Conservation (phyloP, 148 eudicot genomes). For the Simmondsia chinensis region DNA sequence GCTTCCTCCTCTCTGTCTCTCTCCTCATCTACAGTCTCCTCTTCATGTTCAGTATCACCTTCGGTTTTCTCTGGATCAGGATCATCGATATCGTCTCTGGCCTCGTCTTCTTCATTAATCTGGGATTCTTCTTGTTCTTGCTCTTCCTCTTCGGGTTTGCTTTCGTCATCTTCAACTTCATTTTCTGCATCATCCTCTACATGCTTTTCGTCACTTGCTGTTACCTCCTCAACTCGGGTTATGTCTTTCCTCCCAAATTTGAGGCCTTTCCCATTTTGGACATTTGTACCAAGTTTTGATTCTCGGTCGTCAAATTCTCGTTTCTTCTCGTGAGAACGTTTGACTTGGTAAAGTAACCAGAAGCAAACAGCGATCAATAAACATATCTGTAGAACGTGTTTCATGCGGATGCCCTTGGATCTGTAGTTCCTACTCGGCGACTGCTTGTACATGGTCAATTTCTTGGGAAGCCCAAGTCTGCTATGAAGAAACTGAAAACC, state of each 20-base stretch:
- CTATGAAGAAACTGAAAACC: too few species aligned
- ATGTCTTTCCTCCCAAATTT: conserved; percentile 71
- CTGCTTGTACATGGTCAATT: conserved; percentile 53
- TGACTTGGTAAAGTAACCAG: conserved; percentile 91
- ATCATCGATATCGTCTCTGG: conserved; percentile 45
- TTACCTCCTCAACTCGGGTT: conserved; percentile 21
- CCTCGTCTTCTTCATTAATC: conserved; percentile 28
- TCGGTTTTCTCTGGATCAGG: conserved; percentile 25
- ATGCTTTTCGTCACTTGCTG: conserved; percentile 22
- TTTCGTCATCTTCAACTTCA: conserved; percentile 34
- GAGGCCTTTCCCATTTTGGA: conserved; percentile 15
- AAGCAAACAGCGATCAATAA: conserved; percentile 74
- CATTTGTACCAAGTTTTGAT: conserved; percentile 16
- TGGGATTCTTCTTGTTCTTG: conserved; percentile 31
- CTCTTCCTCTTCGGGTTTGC: conserved; percentile 30
- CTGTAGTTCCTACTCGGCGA: conserved; percentile 66
- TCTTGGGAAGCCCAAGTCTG: too few species aligned
- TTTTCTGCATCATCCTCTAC: conserved; percentile 52
- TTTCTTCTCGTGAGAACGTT: conserved; percentile 81
- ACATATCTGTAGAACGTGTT: conserved; percentile 65
- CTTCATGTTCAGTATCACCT: conserved; percentile 22
- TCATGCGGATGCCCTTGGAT: conserved; percentile 60
- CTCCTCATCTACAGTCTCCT: conserved; percentile 19
- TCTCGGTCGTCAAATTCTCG: conserved; percentile 46
- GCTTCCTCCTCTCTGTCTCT: conserved; percentile 22